A percentile compares a stretch with the other conserved stretches of the same genome.
Conservation (phyloP, 129 eudicot species). For the Flaveria sonorensis region DNA sequence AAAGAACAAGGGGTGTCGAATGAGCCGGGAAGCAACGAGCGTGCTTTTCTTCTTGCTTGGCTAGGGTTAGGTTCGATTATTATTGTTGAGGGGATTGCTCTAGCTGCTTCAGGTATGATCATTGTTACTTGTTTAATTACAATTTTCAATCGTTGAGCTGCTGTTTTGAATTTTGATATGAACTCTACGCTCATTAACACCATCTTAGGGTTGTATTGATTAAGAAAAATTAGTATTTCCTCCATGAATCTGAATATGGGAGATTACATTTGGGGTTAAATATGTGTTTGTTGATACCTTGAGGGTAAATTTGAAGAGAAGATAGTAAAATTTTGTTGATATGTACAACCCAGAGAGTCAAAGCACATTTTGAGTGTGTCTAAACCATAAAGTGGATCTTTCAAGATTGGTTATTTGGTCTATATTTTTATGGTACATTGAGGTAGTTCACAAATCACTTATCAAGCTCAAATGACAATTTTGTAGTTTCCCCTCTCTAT, state of each 20-base stretch:
- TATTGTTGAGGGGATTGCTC: conserved; percentile 70
- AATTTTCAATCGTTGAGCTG: neutral
- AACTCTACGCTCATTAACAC: neutral
- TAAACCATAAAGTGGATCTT: too few species aligned
- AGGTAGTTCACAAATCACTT: too few species aligned
- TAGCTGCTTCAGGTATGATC: conserved; percentile 75
- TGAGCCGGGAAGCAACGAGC: conserved; percentile 49
- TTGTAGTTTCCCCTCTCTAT: too few species aligned
- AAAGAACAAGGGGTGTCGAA: conserved; percentile 30
- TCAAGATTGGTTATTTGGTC: too few species aligned
- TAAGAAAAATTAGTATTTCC: neutral
- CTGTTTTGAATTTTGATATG: neutral
- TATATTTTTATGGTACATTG: too few species aligned
- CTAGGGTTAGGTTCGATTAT: conserved; percentile 77
- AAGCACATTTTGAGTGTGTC: too few species aligned
- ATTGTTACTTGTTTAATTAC: neutral
- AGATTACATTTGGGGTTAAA: neutral
- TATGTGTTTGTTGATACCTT: too few species aligned
- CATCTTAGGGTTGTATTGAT: conserved; percentile 8
- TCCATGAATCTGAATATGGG: conserved; percentile 17
- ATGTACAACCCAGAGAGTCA: too few species aligned
- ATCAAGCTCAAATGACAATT: too few species aligned
- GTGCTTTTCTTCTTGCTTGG: conserved; percentile 83
- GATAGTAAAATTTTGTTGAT: too few species aligned
- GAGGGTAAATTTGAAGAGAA: too few species aligned